Evolutionary conservation across 1,139 yeast species (phyloP).

Genomic region (Tardiomyces depauwii): DNA sequence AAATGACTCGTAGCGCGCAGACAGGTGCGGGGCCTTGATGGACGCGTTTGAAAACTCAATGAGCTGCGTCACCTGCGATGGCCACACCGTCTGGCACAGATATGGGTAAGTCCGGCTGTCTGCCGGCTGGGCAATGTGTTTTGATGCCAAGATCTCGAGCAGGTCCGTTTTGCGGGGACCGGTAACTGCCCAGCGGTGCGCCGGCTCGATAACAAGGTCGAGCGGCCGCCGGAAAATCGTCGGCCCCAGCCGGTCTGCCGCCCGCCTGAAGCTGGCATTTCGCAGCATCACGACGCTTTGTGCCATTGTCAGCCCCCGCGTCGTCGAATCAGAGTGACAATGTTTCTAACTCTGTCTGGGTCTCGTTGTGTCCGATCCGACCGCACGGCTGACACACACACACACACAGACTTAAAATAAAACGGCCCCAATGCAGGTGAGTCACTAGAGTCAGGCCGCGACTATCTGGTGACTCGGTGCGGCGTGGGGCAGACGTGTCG

Average conservation of each 20-base stretch:
- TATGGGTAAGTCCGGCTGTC: conserved; percentile 46
- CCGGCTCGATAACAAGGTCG: conserved; percentile 21
- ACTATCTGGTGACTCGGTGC: too few species aligned
- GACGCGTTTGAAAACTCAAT: conserved; percentile 54
- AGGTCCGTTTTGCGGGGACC: conserved; percentile 38
- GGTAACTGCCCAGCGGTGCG: conserved; percentile 40
- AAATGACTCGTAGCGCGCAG: conserved; percentile 81
- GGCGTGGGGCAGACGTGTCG: too few species aligned
- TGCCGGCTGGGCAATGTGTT: conserved; percentile 42
- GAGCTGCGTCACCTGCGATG: conserved; percentile 36
- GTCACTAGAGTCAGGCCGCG: too few species aligned
- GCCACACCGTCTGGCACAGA: conserved; percentile 32
- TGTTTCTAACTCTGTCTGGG: too few species aligned
- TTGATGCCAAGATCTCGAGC: conserved; percentile 34
- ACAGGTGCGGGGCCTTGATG: conserved; percentile 53
- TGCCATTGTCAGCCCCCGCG: too few species aligned
- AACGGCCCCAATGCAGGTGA: too few species aligned
- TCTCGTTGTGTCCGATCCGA: too few species aligned
- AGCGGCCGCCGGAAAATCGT: conserved; percentile 17
- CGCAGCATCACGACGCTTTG: not conserved
- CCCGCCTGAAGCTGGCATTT: not conserved
- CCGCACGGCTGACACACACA: too few species aligned
- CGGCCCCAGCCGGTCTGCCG: not conserved
- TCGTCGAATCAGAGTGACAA: too few species aligned
- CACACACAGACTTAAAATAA: too few species aligned